These are phyloP conservation scores for Crucihimalaya himalaica DNA, from an alignment of 345 rosid species.

Conservation along the genomic window DNA sequence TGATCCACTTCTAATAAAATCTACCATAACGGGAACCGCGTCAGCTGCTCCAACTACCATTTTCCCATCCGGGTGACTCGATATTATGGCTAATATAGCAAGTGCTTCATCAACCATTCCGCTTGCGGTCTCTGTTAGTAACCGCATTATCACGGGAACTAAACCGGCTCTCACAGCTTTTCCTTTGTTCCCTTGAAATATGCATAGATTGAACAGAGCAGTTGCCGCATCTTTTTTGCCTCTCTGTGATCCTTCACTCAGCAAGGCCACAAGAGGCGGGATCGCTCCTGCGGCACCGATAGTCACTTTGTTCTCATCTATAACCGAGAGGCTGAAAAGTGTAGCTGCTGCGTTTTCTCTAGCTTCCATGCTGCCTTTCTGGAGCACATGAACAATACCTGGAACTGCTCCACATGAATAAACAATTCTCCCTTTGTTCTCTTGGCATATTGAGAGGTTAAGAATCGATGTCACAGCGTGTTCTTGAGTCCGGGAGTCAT, in stretches of 20 bases:
- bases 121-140: conserved; percentile 68
- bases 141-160: conserved; percentile 59
- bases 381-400: conserved; percentile 80
- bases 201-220: conserved; percentile 88
- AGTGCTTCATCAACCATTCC: conserved; percentile 78
- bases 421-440: conserved; percentile 83
- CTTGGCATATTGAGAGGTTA: conserved; percentile 86
- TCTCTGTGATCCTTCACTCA: conserved; percentile 86
- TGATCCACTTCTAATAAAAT: conserved; percentile 63
- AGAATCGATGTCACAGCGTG: conserved; percentile 92
- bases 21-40: conserved; percentile 65
- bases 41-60: conserved; percentile 61
- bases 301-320: conserved; percentile 83
- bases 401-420: conserved; percentile 73
- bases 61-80: conserved; percentile 72
- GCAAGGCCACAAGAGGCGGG: conserved; percentile 75
- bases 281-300: conserved; percentile 88
- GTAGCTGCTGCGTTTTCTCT: conserved; percentile 97
- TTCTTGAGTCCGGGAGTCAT: conserved; percentile 70
- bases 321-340: conserved; percentile 90
- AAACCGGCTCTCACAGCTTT: conserved; percentile 88
- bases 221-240: conserved; percentile 98
- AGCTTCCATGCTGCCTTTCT: conserved; percentile 94
- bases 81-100: conserved; percentile 64
- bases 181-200: conserved; percentile 90